Evolutionary conservation across 1,284 basidiomycete genomes (phyloP), one percentile per base, ranked within the genome.

Genomic region (Irpex sp.): DNA sequence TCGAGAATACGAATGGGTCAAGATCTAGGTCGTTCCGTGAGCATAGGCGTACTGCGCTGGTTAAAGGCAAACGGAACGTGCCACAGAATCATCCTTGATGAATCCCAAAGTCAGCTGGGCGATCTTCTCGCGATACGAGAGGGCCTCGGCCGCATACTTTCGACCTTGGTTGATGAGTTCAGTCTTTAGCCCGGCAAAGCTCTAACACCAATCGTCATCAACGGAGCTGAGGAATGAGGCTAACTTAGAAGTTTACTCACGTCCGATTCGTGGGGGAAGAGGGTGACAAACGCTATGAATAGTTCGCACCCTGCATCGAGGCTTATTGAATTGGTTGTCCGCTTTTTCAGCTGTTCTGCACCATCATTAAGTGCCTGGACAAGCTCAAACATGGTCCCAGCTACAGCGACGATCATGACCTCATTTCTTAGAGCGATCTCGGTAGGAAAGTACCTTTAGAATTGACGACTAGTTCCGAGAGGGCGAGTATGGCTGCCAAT

Each of bases 1-100:
- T 68, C 97, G 83, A 51, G 97, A 99, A 78, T 95, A 94, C 21
- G 92, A 94, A 77, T 98, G 97, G 3, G 95, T 98, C 64, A 98
- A 83, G 71, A 98, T 95, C 93, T 95, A 74, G 36, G 53, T 33
- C 26, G 21, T 33, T 55, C 26, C 11, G 53, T 55, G 21, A 55
- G 53, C 53, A 33, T 9, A 33, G 33, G 21, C 19, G 8, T 33
- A 26, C 21, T 21, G 8, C 19, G n/a, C 53, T 21, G 19, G 33
- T 17, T 11, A 35, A 26, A 35, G 53, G 21, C 21, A 64, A 54
- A 39, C 56, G 55, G 61, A 58, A 78, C 88, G 70, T 74, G 93
- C 94, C 68, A 96, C 90, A 39, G 92, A 93, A 72, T 95, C 94
- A 71, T 98, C 97, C 73, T 93, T 90, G 73, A 98, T 93, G 77